phyloP scores from a whole-genome alignment of 2,329 filamentous ascomycete genomes.

The Talaromyces sp. region DNA sequence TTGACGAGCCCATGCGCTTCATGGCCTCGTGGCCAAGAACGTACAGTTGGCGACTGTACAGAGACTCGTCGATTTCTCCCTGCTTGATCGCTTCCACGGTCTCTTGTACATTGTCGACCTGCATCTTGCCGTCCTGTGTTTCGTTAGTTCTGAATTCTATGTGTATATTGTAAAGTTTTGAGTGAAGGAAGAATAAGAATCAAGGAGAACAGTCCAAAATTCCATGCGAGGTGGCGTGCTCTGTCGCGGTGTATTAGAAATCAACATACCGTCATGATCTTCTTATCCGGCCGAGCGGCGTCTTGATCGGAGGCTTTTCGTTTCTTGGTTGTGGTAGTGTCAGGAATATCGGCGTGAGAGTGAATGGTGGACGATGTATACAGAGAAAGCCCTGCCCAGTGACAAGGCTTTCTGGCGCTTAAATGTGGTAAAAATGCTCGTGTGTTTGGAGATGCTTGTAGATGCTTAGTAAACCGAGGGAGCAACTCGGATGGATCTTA shows the following conservation, averaged over 20 bases:
- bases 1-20: conserved; percentile 98
- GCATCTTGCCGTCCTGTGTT: conserved; percentile 55
- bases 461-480: conserved; percentile 10
- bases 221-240: conserved; percentile 9
- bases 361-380: conserved; percentile 39
- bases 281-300: conserved; percentile 50
- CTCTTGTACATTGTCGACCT: conserved; percentile 58
- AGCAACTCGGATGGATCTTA: background rate
- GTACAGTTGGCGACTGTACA: conserved; percentile 66
- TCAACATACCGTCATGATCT: conserved; percentile 50
- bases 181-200: background rate
- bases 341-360: conserved; percentile 42
- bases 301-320: conserved; percentile 51
- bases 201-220: background rate
- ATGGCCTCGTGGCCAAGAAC: conserved; percentile 79
- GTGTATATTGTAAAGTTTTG: background rate
- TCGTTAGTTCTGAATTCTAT: conserved; percentile 16
- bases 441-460: conserved; percentile 2
- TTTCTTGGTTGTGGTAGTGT: conserved; percentile 51
- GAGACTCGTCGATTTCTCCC: conserved; percentile 64
- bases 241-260: conserved; percentile 16
- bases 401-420: conserved; percentile 41
- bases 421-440: conserved; percentile 20
- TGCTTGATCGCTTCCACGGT: conserved; percentile 60
- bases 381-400: conserved; percentile 39